phyloP scores from a whole-genome alignment of 345 rosid genomes.

The Eutrema heterophyllum region DNA sequence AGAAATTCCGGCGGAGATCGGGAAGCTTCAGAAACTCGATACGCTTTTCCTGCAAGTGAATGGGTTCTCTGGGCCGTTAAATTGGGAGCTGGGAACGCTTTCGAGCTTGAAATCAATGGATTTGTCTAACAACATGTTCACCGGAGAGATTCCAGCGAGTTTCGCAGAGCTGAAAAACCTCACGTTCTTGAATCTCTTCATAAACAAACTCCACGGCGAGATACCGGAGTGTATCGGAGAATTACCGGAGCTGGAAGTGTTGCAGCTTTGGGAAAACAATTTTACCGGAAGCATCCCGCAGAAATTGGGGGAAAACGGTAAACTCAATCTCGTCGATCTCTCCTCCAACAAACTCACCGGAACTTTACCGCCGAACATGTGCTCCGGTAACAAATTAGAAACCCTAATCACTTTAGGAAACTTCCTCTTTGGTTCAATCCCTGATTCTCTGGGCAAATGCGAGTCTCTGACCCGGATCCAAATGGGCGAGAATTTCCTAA shows the following conservation, averaged over 20 bases:
- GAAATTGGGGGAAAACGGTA: conserved; percentile 59
- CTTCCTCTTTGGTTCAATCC: conserved; percentile 77
- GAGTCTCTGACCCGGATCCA: conserved; percentile 68
- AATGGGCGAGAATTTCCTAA: conserved; percentile 81
- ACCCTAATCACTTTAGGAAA: conserved; percentile 69
- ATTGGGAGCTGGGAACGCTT: conserved; percentile 54
- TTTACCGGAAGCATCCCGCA: conserved; percentile 75
- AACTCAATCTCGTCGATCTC: conserved; percentile 54
- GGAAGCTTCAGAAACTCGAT: conserved; percentile 64
- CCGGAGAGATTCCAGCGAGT: conserved; percentile 66
- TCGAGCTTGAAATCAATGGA: conserved; percentile 78
- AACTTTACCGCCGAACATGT: conserved; percentile 61
- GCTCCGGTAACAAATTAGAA: conserved; percentile 60
- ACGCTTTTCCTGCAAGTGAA: conserved; percentile 87
- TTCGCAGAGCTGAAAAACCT: conserved; percentile 60
- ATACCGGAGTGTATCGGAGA: conserved; percentile 80
- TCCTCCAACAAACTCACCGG: conserved; percentile 85
- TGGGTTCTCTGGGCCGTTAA: conserved; percentile 53
- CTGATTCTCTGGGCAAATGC: conserved; percentile 66
- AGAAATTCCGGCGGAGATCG: conserved; percentile 60
- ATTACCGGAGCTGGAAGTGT: conserved; percentile 66
- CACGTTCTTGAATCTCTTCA: conserved; percentile 68
- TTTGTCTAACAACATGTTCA: conserved; percentile 72
- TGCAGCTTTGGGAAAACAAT: conserved; percentile 90
- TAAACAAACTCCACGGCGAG: conserved; percentile 76